These are phyloP conservation scores for Pontederia crassipes DNA, from an alignment of 176 grass and related monocot species.

Conservation along the genomic window DNA sequence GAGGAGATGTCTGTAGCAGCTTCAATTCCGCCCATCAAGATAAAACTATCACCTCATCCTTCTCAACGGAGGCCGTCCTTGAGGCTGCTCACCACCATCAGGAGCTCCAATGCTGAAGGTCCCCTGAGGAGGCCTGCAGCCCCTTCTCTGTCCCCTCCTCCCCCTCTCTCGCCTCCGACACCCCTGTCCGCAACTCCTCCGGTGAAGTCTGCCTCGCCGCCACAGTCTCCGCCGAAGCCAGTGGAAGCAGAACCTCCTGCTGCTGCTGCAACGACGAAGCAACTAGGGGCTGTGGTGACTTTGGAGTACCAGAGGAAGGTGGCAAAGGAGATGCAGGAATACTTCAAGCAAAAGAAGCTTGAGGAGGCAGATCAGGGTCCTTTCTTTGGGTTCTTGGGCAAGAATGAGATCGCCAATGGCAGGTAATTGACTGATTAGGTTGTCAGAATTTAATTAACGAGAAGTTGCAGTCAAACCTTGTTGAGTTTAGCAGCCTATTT, in stretches of 20 bases:
- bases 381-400: conserved; percentile 67
- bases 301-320: conserved; percentile 97
- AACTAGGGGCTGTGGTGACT: conserved; percentile 38
- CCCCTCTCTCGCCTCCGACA: conserved; percentile 32
- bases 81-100: conserved; percentile 37
- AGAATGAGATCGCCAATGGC: conserved; percentile 93
- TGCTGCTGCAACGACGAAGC: conserved; percentile 12
- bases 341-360: conserved; percentile 96
- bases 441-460: no score
- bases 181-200: conserved; percentile 30
- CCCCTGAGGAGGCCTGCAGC: conserved; percentile 73
- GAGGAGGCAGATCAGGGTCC: conserved; percentile 75
- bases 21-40: conserved; percentile 79
- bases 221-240: conserved; percentile 22
- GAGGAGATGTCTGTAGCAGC: conserved; percentile 63
- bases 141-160: conserved; percentile 63
- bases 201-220: conserved; percentile 17
- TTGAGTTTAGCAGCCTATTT: no score
- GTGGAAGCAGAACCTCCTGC: conserved; percentile 17
- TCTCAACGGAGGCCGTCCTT: neutral
- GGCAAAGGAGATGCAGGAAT: conserved; percentile 95
- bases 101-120: conserved; percentile 70
- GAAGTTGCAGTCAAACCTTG: no score
- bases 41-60: conserved; percentile 44
- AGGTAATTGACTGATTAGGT: conserved; percentile 36